Percentiles rank a stretch among this genome's conserved stretches.
Evolutionary conservation across 2,329 filamentous ascomycete genomes (phyloP).

Genomic region (Colletotrichum chrysophilum): DNA sequence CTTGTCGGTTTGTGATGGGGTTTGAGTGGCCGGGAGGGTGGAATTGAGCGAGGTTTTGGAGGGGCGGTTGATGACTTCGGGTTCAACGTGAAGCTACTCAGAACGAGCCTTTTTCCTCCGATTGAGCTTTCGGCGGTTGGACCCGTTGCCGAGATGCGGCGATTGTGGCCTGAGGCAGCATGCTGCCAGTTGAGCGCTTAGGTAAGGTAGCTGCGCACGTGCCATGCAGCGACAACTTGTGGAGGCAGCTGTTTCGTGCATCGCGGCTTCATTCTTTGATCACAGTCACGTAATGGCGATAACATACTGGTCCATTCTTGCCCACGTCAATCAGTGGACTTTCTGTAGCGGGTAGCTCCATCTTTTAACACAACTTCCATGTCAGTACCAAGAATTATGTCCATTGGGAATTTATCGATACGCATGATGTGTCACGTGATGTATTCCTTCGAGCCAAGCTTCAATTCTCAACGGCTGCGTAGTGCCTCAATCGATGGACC

Average conservation of each 20-base stretch:
- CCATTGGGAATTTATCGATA: not conserved
- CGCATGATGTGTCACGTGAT: not conserved
- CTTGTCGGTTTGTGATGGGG: conserved; percentile 51
- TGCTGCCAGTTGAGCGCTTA: not conserved
- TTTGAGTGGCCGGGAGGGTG: conserved; percentile 36
- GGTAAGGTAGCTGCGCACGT: not conserved
- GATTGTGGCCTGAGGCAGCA: conserved; percentile 31
- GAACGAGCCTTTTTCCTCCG: conserved; percentile 45
- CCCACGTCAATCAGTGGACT: not conserved
- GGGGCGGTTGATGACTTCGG: conserved; percentile 32
- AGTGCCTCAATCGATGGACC: not conserved
- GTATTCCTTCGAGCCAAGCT: not conserved
- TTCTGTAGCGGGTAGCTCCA: not conserved
- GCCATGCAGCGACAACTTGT: not conserved
- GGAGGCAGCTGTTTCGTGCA: not conserved
- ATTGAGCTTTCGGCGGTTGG: conserved; percentile 32
- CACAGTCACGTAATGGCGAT: not conserved
- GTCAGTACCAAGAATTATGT: not conserved
- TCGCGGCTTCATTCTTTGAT: not conserved
- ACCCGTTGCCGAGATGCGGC: conserved; percentile 35
- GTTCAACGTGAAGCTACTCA: conserved; percentile 36
- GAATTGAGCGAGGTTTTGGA: conserved; percentile 32
- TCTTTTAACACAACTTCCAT: not conserved
- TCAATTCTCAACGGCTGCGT: no score
- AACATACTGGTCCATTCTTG: not conserved